Conservation (phyloP, 305 asterid species). For the Salvia sclarea region DNA sequence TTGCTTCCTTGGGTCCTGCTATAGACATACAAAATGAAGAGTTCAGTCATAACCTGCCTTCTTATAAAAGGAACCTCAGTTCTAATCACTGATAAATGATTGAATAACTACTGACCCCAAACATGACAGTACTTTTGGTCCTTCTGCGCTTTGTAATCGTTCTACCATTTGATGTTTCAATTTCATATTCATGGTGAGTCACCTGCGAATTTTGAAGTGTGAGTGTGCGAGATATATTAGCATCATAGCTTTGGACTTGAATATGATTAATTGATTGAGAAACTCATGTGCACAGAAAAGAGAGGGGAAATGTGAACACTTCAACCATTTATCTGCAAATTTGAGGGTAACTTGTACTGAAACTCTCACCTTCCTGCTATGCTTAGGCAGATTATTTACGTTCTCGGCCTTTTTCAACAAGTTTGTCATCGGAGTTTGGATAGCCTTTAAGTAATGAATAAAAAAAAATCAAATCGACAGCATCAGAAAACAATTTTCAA, state of each 20-base stretch:
- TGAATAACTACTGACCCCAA: conserved; percentile 61
- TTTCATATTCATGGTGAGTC: conserved; percentile 90
- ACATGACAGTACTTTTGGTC: conserved; percentile 92
- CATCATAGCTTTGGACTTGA: not conserved
- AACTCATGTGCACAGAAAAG: conserved; percentile 3
- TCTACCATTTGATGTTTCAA: conserved; percentile 89
- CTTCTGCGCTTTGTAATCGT: conserved; percentile 83
- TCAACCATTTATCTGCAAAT: conserved; percentile 12
- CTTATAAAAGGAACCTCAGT: conserved; percentile 18
- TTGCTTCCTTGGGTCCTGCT: conserved; percentile 74
- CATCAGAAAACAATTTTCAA: conserved; percentile 40
- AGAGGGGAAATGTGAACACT: conserved; percentile 9
- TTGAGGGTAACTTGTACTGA: conserved; percentile 14
- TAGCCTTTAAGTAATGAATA: conserved; percentile 49
- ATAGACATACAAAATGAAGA: conserved; percentile 24
- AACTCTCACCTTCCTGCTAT: conserved; percentile 77
- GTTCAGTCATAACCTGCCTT: conserved; percentile 18
- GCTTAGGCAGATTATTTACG: conserved; percentile 66
- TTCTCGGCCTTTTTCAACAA: conserved; percentile 69
- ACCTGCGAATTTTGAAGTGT: conserved; percentile 51
- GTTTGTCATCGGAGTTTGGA: conserved; percentile 75
- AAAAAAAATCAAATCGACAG: no score
- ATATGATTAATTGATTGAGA: conserved; percentile 8
- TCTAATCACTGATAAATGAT: conserved; percentile 17
- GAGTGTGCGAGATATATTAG: conserved; percentile 16